Base-by-base conservation (phyloP, 768 basidiomycete species). In the Tremella fuciformis region DNA sequence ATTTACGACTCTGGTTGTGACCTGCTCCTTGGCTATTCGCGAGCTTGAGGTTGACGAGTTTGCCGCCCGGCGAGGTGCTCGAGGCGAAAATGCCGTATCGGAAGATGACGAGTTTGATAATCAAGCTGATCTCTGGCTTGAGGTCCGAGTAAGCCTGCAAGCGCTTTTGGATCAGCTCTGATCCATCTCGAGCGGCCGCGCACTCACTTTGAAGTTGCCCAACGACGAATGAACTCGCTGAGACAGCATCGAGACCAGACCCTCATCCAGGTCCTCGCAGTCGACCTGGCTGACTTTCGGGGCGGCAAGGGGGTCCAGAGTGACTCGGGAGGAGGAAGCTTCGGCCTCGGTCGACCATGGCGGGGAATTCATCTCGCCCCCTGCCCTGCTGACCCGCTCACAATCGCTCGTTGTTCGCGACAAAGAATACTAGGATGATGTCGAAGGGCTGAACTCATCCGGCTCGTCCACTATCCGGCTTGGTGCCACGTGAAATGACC, bases 221-320 rank as follows among this genome's bases (percentile, higher is more conserved):
- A 94, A 76, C 1, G 91, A 85, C 59, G 83, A 87, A 62, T 80
- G 80, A 49, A 97, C 76, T n/a, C 91, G 92, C 54, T 88, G 88
- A 68, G 84, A 85, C 29, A 98, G 81, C 59, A 96, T 78, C 25
- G 85, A 82, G 29, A 88, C 84, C 16, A 98, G 83, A 62, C 96
- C 91, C 64, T 86, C 84, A 78, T 98, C 94, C 49, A 97, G 82
- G 21, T 93, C 81, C 66, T 91, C 87, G 2, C 93, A 85, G 75
- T 98, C 94, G 53, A 97, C 84, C 76, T 94, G 89, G 8, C 88
- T 88, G 49, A 98, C 91, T 44, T 92, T 88, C 22, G 68, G 71
- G 4, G 71, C 69, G 24, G 54, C 8, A 4, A 4, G n/a, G 34
- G 13, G 4, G 15, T 24, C 22, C 29, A 52, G 22, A 7, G 21